Percentiles rank a stretch among this genome's conserved stretches.
phyloP scores from a whole-genome alignment of 2,329 filamentous ascomycete genomes.

The Venturia aucupariae region DNA sequence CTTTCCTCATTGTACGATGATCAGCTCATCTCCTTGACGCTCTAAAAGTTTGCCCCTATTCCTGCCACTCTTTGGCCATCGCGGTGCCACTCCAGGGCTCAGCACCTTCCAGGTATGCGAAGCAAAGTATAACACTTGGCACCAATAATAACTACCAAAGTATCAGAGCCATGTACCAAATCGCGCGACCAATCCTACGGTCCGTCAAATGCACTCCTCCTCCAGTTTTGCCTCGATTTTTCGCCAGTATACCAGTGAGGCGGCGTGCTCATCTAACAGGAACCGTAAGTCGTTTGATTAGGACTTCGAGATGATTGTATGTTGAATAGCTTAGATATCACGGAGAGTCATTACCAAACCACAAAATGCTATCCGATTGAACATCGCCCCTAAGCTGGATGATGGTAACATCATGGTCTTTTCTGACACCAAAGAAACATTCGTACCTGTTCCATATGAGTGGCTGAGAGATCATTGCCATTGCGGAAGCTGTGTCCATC shows the following conservation, averaged over 20 bases:
- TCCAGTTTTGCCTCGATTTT: neutral
- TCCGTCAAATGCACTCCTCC: neutral
- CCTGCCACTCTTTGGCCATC: neutral
- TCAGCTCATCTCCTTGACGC: neutral
- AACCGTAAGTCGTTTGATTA: neutral
- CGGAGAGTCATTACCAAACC: neutral
- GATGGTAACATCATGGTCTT: neutral
- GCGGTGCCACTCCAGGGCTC: neutral
- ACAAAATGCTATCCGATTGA: neutral
- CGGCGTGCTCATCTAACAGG: neutral
- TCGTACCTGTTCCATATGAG: neutral
- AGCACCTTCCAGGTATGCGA: neutral
- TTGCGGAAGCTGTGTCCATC: slow-evolving; percentile 57
- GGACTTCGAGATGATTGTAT: neutral
- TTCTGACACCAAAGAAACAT: neutral
- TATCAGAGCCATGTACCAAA: neutral
- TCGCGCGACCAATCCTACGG: neutral
- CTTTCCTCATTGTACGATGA: neutral
- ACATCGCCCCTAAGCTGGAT: neutral
- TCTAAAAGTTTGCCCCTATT: neutral
- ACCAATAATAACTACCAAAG: neutral
- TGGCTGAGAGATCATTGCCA: slow-evolving; percentile 59
- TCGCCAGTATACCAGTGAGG: neutral
- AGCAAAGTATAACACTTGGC: neutral
- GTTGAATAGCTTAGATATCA: neutral